Evolutionary conservation across 495 filamentous ascomycete genomes (phyloP), one percentile per base, ranked within the genome.

Genomic region (Xylona heveae): DNA sequence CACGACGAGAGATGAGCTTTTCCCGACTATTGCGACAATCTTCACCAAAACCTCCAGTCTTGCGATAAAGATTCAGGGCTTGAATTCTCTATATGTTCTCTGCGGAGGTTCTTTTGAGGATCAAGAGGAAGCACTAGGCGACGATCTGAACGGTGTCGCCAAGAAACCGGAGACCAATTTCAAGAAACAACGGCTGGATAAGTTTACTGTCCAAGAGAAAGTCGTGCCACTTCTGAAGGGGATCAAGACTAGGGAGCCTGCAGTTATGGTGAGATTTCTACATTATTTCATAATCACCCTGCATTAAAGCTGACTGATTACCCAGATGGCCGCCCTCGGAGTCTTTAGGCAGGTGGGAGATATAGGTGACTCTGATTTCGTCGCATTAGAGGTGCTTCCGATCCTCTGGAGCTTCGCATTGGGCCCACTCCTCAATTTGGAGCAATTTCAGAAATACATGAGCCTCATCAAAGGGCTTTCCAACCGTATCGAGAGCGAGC

Each of bases 241-340:
- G 1, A 95, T 97, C 50, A 95, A 95, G 48, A 97, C 88, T 0
- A 94, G 90, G 44, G 88, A 97, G 44, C 88, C 88, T 0, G 84
- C 80, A 2, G 88, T 97, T 2, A 92, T 93, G 77, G 49, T 54
- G 48, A 24, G 42, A 28, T 20, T 24, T 14, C 9, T 18, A 14
- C 32, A 23, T 16, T 22, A 23, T 22, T 30, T 18, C 13, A 8
- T 39, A 26, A n/a, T n/a, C n/a, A n/a, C n/a, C n/a, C n/a, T n/a
- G n/a, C n/a, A n/a, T n/a, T n/a, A n/a, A n/a, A n/a, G n/a, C n/a
- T n/a, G n/a, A n/a, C n/a, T n/a, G n/a, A n/a, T n/a, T 20, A 30
- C 19, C 33, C 34, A 35, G 48, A 85, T 94, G 68, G 83, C 88
- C 1, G 78, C 82, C 0, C 61, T 94, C 13, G 66, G 69, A 17